Conservation (phyloP, 306 rosid species). For the Pyrus bretschneideri region DNA sequence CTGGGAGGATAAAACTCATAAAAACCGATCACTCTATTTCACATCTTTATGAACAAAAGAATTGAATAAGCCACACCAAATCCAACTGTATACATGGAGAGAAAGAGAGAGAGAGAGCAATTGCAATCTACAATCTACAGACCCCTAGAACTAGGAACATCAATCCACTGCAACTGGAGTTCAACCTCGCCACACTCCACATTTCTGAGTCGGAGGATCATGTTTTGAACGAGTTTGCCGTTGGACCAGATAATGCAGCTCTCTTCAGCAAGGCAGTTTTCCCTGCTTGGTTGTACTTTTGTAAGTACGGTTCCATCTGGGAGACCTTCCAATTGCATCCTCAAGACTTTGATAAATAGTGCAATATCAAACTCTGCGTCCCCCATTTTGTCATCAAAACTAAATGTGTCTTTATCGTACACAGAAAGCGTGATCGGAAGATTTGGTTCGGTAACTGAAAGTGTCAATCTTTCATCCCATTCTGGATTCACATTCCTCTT, state of each 20-base stretch:
- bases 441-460: slow-evolving; percentile 54
- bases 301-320: slow-evolving; percentile 44
- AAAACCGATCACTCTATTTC: neutral
- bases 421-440: slow-evolving; percentile 51
- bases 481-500: slow-evolving; percentile 62
- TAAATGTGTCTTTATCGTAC: slow-evolving; percentile 62
- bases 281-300: slow-evolving; percentile 41
- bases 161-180: slow-evolving; percentile 67
- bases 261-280: slow-evolving; percentile 69
- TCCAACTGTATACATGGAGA: neutral
- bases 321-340: slow-evolving; percentile 31
- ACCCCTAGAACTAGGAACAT: slow-evolving; percentile 54
- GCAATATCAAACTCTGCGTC: slow-evolving; percentile 63
- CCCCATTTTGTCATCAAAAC: slow-evolving; percentile 81
- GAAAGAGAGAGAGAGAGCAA: neutral
- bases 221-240: slow-evolving; percentile 46
- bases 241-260: slow-evolving; percentile 50
- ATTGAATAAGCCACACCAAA: neutral
- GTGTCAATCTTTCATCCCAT: slow-evolving; percentile 83
- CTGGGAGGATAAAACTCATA: neutral
- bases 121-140: slow-evolving; percentile 9
- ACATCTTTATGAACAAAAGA: neutral
- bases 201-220: slow-evolving; percentile 65
- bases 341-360: slow-evolving; percentile 38
- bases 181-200: slow-evolving; percentile 79